These are phyloP conservation scores for Wilcoxina mikolae DNA, from an alignment of 495 filamentous ascomycete species.

Conservation along the genomic window DNA sequence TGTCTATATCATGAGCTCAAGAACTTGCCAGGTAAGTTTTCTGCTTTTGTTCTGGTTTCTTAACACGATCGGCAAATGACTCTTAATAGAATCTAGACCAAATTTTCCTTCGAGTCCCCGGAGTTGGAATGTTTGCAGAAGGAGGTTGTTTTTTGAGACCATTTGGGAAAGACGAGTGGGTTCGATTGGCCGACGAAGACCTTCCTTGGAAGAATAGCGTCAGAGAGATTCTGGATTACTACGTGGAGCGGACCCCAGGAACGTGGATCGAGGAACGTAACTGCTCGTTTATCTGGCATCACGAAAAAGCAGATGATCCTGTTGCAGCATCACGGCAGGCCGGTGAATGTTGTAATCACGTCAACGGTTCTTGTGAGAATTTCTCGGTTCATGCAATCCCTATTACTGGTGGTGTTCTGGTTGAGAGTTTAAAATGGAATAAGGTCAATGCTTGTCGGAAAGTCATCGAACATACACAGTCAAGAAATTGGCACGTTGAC, in stretches of 20 bases:
- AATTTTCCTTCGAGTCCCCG: constrained; percentile 61
- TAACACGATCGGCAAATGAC: neutral
- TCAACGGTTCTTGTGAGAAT: constrained; percentile 76
- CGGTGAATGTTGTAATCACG: constrained; percentile 74
- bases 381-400: constrained; percentile 73
- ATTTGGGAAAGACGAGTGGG: constrained; percentile 52
- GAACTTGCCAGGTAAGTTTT: constrained; percentile 57
- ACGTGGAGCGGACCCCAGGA: constrained; percentile 72
- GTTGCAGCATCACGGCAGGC: constrained; percentile 58
- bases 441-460: constrained; percentile 65
- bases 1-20: constrained; percentile 86
- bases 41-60: neutral
- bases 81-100: constrained; percentile 57
- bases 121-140: constrained; percentile 76
- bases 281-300: constrained; percentile 78
- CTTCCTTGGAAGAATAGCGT: constrained; percentile 73
- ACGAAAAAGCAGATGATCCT: constrained; percentile 63
- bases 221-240: constrained; percentile 63
- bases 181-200: constrained; percentile 50
- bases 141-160: constrained; percentile 80
- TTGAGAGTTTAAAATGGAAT: constrained; percentile 66
- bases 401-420: constrained; percentile 58
- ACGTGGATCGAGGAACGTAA: constrained; percentile 73
- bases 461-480: constrained; percentile 45
- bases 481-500: constrained; percentile 41